phyloP scores from a whole-genome alignment of 2,329 filamentous ascomycete species.

The Fusarium staphyleae region DNA sequence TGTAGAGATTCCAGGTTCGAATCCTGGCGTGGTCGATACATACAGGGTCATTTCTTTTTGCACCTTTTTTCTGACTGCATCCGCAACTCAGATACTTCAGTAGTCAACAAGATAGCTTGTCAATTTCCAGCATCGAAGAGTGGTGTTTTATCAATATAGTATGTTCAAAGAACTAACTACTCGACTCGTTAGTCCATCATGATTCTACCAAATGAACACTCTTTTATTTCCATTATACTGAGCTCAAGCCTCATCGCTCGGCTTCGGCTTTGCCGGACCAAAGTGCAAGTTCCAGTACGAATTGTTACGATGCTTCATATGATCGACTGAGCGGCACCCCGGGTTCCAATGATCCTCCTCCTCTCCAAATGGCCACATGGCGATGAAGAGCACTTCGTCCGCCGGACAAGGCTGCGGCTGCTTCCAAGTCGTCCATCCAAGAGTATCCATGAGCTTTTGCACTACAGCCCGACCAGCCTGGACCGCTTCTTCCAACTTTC shows the following conservation, averaged over 20 bases:
- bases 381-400: constrained; percentile 66
- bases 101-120: too few relatives aligned
- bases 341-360: constrained; percentile 58
- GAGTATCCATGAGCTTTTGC: constrained; percentile 51
- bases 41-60: not conserved
- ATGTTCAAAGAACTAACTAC: not conserved
- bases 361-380: constrained; percentile 68
- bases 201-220: too few relatives aligned
- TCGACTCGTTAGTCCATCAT: not conserved
- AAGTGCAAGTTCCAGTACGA: constrained; percentile 37
- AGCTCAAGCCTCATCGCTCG: not conserved
- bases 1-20: constrained; percentile 41
- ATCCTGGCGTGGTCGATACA: constrained; percentile 36
- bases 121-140: too few relatives aligned
- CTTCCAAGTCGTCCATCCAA: constrained; percentile 69
- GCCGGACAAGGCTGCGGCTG: constrained; percentile 59
- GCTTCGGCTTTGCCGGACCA: not conserved
- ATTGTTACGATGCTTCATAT: constrained; percentile 29
- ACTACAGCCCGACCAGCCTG: constrained; percentile 29
- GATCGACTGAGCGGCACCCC: constrained; percentile 41
- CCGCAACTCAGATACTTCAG: too few relatives aligned
- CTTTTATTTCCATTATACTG: not conserved
- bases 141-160: too few relatives aligned
- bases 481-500: constrained; percentile 25
- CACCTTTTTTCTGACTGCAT: too few relatives aligned